Evolutionary conservation across 2,329 filamentous ascomycete genomes (phyloP).

Genomic region (Coniochaeta prunicola): DNA sequence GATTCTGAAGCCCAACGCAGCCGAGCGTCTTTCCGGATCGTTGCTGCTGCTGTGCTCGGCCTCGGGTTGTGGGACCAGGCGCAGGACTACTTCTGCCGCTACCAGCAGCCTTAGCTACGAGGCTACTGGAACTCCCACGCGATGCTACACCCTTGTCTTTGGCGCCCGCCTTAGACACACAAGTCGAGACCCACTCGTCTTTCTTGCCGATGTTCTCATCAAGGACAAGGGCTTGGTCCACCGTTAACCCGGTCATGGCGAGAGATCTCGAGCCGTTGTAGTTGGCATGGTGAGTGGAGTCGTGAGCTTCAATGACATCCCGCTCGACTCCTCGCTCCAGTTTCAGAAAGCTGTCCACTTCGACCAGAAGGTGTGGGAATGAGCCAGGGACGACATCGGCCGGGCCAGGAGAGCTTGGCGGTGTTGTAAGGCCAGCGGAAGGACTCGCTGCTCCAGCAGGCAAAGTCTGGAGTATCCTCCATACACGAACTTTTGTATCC

Average conservation of each 20-base stretch:
- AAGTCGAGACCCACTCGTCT: slow-evolving; percentile 42
- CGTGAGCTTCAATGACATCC: slow-evolving; percentile 50
- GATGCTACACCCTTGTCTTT: slow-evolving; percentile 30
- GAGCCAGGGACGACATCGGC: slow-evolving; percentile 11
- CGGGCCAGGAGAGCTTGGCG: slow-evolving; percentile 16
- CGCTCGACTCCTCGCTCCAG: slow-evolving; percentile 58
- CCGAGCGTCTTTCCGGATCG: slow-evolving; percentile 66
- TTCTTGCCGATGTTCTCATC: slow-evolving; percentile 66
- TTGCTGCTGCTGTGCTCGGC: slow-evolving; percentile 50
- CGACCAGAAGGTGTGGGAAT: slow-evolving; percentile 47
- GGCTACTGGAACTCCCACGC: slow-evolving; percentile 22
- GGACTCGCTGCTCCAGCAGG: slow-evolving; percentile 22
- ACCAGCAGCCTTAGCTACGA: slow-evolving; percentile 27
- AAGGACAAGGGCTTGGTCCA: slow-evolving; percentile 70
- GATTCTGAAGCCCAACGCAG: slow-evolving; percentile 75
- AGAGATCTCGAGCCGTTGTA: slow-evolving; percentile 70
- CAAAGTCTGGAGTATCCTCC: slow-evolving; percentile 51
- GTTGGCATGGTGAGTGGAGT: slow-evolving; percentile 65
- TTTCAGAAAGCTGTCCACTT: slow-evolving; percentile 53
- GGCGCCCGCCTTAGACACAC: slow-evolving; percentile 22
- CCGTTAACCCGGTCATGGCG: slow-evolving; percentile 58
- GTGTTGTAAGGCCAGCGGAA: slow-evolving; percentile 31
- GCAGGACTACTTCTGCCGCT: slow-evolving; percentile 66
- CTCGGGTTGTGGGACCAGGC: slow-evolving; percentile 59
- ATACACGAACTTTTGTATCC: slow-evolving; percentile 69